Evolutionary conservation across 441 rosid genomes (phyloP).

Genomic region (Hura crepitans): DNA sequence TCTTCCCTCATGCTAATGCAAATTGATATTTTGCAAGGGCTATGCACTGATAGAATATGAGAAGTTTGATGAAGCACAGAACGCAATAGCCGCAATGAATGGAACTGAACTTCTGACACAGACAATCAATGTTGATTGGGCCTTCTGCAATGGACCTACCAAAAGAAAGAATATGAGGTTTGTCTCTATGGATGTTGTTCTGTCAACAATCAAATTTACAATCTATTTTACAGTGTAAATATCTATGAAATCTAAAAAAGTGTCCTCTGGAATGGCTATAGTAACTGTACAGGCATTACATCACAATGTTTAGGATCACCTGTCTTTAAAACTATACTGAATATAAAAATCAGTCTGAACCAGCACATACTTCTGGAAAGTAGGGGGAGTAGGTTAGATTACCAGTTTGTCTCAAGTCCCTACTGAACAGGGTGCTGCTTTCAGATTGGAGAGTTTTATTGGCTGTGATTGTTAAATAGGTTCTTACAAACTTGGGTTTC

Average conservation of each 20-base stretch:
- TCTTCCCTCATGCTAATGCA: slow-evolving; percentile 3
- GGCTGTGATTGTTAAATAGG: too few species aligned
- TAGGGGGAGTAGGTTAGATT: too few species aligned
- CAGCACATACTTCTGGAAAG: too few species aligned
- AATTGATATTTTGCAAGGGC: slow-evolving; percentile 48
- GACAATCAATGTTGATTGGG: slow-evolving; percentile 83
- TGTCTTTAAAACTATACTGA: too few species aligned
- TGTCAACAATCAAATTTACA: neutral
- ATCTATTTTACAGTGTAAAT: neutral
- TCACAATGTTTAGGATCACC: neutral
- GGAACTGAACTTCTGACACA: slow-evolving; percentile 74
- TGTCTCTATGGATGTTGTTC: slow-evolving; percentile 22
- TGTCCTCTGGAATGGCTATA: neutral
- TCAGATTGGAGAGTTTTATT: too few species aligned
- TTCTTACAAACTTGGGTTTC: too few species aligned
- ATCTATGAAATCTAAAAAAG: neutral
- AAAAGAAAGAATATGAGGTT: slow-evolving; percentile 76
- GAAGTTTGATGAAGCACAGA: slow-evolving; percentile 83
- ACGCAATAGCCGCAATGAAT: slow-evolving; percentile 68
- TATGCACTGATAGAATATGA: slow-evolving; percentile 91
- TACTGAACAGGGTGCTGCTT: too few species aligned
- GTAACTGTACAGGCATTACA: neutral
- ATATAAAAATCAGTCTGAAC: too few species aligned
- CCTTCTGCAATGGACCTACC: slow-evolving; percentile 82
- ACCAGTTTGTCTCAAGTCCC: too few species aligned